Conservation (phyloP, 768 basidiomycete species). For the Trametes gibbosa region DNA sequence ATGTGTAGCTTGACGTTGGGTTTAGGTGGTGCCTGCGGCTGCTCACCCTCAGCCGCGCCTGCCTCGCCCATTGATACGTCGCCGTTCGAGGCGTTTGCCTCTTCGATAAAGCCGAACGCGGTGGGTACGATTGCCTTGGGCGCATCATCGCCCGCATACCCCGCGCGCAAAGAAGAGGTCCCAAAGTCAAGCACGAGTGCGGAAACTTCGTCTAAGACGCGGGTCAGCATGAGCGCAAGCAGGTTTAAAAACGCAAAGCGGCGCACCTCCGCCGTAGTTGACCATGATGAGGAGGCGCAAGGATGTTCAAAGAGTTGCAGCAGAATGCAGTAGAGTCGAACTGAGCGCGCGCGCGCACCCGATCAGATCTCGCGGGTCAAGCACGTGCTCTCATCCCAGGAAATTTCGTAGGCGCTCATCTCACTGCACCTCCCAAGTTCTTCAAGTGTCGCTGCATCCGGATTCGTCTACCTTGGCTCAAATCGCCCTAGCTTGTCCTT, state of each 20-base stretch:
- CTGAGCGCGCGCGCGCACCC: slow-evolving; percentile 20
- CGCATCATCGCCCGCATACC: slow-evolving; percentile 96
- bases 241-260: not conserved
- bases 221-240: not conserved
- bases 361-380: slow-evolving; percentile 27
- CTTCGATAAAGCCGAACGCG: slow-evolving; percentile 71
- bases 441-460: too few species aligned
- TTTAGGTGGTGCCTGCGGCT: slow-evolving; percentile 33
- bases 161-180: slow-evolving; percentile 83
- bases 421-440: not conserved
- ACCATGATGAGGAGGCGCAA: slow-evolving; percentile 50
- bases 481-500: not conserved
- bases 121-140: slow-evolving; percentile 92
- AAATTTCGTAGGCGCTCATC: slow-evolving; percentile 25
- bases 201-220: slow-evolving; percentile 85
- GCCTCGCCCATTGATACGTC: slow-evolving; percentile 59
- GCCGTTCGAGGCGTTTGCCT: slow-evolving; percentile 37
- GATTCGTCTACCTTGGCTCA: not conserved
- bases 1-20: slow-evolving; percentile 61
- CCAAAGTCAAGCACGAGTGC: slow-evolving; percentile 96
- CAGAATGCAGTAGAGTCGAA: slow-evolving; percentile 3
- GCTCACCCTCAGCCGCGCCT: slow-evolving; percentile 34
- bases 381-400: slow-evolving; percentile 19
- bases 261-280: slow-evolving; percentile 82
- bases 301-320: not conserved